These are phyloP conservation scores for Microbotryum saponariae DNA, from an alignment of 1,284 basidiomycete genomes.

Conservation along the genomic window DNA sequence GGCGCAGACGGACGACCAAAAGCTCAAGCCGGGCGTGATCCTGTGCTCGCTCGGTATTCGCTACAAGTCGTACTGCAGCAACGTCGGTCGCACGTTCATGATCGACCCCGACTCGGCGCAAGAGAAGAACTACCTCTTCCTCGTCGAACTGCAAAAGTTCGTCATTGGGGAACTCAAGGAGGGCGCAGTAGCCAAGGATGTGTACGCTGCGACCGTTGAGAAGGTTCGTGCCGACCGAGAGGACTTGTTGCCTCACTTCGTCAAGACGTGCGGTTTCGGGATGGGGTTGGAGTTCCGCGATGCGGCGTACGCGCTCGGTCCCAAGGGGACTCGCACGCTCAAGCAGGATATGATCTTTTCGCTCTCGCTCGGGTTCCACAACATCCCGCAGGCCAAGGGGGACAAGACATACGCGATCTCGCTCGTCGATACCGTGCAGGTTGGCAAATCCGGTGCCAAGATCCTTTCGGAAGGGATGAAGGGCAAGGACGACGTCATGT, in stretches of 20 bases:
- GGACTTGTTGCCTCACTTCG: conserved; percentile 72
- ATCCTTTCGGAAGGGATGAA: conserved; percentile 79
- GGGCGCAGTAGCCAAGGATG: conserved; percentile 66
- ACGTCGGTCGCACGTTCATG: conserved; percentile 86
- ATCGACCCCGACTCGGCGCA: conserved; percentile 91
- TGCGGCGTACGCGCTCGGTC: conserved; percentile 67
- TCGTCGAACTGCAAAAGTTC: conserved; percentile 71
- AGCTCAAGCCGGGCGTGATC: conserved; percentile 82
- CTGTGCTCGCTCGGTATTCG: conserved; percentile 80
- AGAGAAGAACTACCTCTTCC: conserved; percentile 73
- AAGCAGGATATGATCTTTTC: conserved; percentile 78
- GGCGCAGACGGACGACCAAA: conserved; percentile 73
- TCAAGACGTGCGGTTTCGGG: conserved; percentile 89
- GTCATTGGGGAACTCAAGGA: conserved; percentile 69
- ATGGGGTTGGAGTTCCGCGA: conserved; percentile 94
- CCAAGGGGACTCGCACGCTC: conserved; percentile 67
- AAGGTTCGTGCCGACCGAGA: conserved; percentile 69
- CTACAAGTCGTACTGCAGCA: conserved; percentile 87
- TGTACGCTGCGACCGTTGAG: conserved; percentile 68
- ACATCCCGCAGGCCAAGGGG: conserved; percentile 61
- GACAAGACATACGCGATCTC: conserved; percentile 82
- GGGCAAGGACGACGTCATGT: conserved; percentile 74
- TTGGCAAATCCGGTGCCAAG: conserved; percentile 60
- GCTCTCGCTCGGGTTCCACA: conserved; percentile 74
- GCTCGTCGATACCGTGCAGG: conserved; percentile 77